Evolutionary conservation across 2,329 filamentous ascomycete genomes (phyloP), one percentile per base, ranked within the genome.

Genomic region (Colletotrichum cordylinicola): DNA sequence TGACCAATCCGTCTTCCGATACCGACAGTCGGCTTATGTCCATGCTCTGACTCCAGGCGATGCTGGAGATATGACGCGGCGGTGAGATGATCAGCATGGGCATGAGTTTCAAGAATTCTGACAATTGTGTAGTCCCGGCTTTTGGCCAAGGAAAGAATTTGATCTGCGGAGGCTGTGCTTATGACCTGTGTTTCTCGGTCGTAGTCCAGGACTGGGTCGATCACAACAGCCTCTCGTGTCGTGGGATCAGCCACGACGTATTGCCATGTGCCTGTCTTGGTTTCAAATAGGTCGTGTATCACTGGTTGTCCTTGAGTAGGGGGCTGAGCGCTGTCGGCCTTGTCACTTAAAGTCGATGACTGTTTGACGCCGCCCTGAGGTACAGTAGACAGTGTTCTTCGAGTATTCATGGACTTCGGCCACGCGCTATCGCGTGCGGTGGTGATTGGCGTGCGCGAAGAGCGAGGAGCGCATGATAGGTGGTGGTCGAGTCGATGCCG

Each of bases 201-300:
- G 75, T 88, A 93, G 80, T 93, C 88, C 4, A 93, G 80, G 0
- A 94, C 92, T 0, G 92, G 85, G 78, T 94, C 92, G 78, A 94
- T 92, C 67, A 93, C 90, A 72, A 87, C 88, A 2, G 91, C 89
- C 0, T 79, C 79, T 2, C 78, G 80, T 0, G 89, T 91, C 0
- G 79, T 73, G 0, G 90, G 87, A 75, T 93, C 91, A 1, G 87
- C 89, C 2, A 93, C 87, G 1, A 93, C 78, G 76, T 92, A 92
- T 79, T 93, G 91, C 88, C 89, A 93, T 13, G 90, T 91, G 12
- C 85, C 85, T 0, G 91, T 78, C 10, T 16, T 69, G 2, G 80
- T 76, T 66, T 87, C 86, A 61, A 87, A 88, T 3, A 87, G 58
- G 8, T 81, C 64, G 72, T 87, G 85, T 13, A 88, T 79, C 5